Evolutionary conservation across 202 grass and related monocot genomes (phyloP), one percentile per base, ranked within the genome.

Genomic region (Bolboschoenoplectus hybrid): DNA sequence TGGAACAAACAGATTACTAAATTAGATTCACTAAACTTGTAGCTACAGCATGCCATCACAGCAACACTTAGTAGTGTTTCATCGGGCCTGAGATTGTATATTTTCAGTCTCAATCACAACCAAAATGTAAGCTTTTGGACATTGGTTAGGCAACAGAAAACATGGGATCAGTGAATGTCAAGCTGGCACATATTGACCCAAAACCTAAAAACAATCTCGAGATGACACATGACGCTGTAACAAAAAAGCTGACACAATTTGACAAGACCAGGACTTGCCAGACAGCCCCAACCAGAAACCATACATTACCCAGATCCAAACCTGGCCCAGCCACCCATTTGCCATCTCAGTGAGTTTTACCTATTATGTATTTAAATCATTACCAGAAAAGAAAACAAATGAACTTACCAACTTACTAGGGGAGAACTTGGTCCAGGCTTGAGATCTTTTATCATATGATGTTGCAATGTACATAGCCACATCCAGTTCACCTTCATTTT

Each of bases 371-470:
- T 58, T 83, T 50, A 85, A 41, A 9, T 36, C 65, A 74, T 60
- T 35, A 46, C 39, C 39, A 67, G 17, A 70, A 85, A 19, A 51
- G 62, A 45, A 88, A 36, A 40, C 66, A 86, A 79, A 74, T 68
- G 46, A 89, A 85, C 52, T 68, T 86, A 98, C 95, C 87, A 62
- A 49, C 67, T 89, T 95, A 91, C 86, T 93, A 81, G 93, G 95
- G 84, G 92, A 95, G 56, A 85, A 83, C 83, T 88, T 98, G 4
- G 91, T 96, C 96, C 96, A 98, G 63, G 96, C 88, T 91, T 98
- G 88, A 81, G 96, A 98, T 89, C 82, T 70, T 91, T 96, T 98
- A 86, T 98, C 96, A 85, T 98, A 98, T 3, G 96, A 88, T 10
- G 93, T 86, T 72, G 91, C 96, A 55, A 98, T 89, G 90, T 95